These are phyloP conservation scores for Graphium sp. DNA, from an alignment of 2,329 filamentous ascomycete species.

Conservation along the genomic window DNA sequence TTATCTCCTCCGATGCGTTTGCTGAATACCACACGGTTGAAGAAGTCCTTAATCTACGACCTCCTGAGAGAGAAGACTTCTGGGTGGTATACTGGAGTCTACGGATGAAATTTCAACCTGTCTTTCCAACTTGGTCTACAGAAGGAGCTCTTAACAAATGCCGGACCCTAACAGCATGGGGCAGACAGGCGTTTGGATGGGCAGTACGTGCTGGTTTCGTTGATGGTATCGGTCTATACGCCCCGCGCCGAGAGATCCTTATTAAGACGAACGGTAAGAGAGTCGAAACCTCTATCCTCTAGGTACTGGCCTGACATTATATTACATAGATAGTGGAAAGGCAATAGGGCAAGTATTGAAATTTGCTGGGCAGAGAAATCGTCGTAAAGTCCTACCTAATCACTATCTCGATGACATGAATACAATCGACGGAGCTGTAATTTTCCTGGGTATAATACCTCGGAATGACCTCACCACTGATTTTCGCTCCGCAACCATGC, in stretches of 20 bases:
- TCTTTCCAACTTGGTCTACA: too few species aligned
- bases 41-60: too few species aligned
- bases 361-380: slow-evolving; percentile 1
- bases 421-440: not conserved
- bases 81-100: too few species aligned
- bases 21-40: too few species aligned
- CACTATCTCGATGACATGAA: slow-evolving; percentile 1
- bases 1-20: too few species aligned
- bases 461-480: not conserved
- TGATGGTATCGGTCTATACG: not conserved
- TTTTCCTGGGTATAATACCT: not conserved
- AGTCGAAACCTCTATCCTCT: not conserved
- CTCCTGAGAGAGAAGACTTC: too few species aligned
- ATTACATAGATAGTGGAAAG: not conserved
- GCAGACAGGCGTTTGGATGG: not conserved
- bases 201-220: not conserved
- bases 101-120: too few species aligned
- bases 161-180: too few species aligned
- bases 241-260: not conserved
- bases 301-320: too few species aligned
- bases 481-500: not conserved
- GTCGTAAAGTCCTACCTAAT: not conserved
- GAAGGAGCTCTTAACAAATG: too few species aligned
- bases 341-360: not conserved
- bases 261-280: slow-evolving; percentile 1